Percentiles rank a stretch among this genome's conserved stretches.
phyloP scores from a whole-genome alignment of 1,284 basidiomycete genomes.

The Leccinum huronense region DNA sequence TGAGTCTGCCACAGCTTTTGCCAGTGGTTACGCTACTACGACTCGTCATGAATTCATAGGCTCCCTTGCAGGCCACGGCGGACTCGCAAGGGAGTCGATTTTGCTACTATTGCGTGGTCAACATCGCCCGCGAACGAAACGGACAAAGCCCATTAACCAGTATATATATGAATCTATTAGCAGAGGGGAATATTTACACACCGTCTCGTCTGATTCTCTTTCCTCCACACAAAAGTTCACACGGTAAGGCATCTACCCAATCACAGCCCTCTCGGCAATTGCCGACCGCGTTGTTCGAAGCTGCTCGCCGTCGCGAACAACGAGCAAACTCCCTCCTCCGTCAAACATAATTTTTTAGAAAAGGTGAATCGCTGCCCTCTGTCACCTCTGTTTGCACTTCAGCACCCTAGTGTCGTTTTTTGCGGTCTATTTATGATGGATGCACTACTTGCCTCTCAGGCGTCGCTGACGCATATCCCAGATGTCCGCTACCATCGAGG shows the following conservation, averaged over 20 bases:
- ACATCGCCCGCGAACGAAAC: no score
- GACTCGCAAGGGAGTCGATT: no score
- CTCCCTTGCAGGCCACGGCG: no score
- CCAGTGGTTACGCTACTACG: no score
- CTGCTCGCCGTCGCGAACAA: constrained; percentile 37
- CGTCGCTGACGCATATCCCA: constrained; percentile 32
- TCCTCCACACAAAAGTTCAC: no score
- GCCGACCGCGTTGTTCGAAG: constrained; percentile 19
- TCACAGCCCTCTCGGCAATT: constrained; percentile 23
- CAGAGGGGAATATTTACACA: no score
- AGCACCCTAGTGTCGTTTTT: neutral
- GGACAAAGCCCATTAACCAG: no score
- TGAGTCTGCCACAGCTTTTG: no score
- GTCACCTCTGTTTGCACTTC: neutral
- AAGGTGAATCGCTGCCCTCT: constrained; percentile 23
- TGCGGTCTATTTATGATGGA: constrained; percentile 21
- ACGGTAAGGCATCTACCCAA: neutral
- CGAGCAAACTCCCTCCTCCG: constrained; percentile 33
- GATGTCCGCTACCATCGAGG: constrained; percentile 81
- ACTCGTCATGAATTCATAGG: no score
- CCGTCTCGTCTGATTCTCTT: no score
- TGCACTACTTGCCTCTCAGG: constrained; percentile 17
- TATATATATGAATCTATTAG: no score
- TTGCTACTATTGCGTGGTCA: no score
- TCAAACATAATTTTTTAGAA: constrained; percentile 10